Evolutionary conservation across 1,284 basidiomycete genomes (phyloP), one percentile per base, ranked within the genome.

Genomic region (Microbotryomycetes sp.): DNA sequence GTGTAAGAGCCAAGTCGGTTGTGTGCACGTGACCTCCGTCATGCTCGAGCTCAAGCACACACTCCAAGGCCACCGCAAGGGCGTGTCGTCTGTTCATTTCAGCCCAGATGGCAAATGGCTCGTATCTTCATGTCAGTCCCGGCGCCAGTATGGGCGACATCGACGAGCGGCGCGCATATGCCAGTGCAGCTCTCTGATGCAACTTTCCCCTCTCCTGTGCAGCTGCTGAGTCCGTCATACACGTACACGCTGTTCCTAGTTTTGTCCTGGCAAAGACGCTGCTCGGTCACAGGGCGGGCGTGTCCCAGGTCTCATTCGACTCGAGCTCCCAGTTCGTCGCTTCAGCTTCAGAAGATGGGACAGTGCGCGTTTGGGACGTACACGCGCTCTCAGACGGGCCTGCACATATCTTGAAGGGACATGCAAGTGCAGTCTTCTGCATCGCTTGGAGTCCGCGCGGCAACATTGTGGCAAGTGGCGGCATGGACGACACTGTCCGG

Each of bases 351-450:
- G 92, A 97, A 73, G 92, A 96, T 75, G 87, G 86, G 67, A 85
- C 85, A 0, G 82, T 92, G 54, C 81, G 85, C 45, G 82, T 96
- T 67, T 92, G 90, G 89, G 82, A 82, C 67, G 75, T 88, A 23
- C 27, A 35, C 21, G 18, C 23, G 4, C 18, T 18, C 26, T 16
- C 28, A 30, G 13, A 48, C 48, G 24, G 23, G 52, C 23, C 54
- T 26, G 13, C 56, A 1, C 6, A 61, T 3, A 59, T 67, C 13
- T 26, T 69, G 6, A 77, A 80, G 45, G 89, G 89, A 0, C 94
- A 98, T 72, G 93, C 92, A 2, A 93, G 91, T 69, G 91, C 91
- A 67, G 90, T 97, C 0, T 90, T 97, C 67, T 92, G 91, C 66
- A 81, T 94, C 7, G 88, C 91, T 66, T 97, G 88, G 76, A 92